Percentiles rank a stretch among this genome's conserved stretches.
These are phyloP conservation scores for Periconia macrospinosa DNA, from an alignment of 2,329 filamentous ascomycete species.

Conservation along the genomic window DNA sequence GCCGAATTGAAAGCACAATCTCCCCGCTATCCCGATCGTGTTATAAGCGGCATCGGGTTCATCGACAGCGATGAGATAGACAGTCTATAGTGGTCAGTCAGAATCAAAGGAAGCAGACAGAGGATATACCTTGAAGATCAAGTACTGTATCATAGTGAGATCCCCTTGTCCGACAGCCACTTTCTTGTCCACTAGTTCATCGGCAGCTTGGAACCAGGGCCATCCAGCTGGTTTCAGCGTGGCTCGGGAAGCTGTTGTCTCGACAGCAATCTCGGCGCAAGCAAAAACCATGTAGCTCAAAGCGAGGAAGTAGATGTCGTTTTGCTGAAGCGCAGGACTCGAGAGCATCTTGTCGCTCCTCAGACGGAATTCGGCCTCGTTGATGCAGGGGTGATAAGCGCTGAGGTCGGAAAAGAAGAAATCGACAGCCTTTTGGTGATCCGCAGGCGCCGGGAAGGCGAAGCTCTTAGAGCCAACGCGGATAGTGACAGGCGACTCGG, in stretches of 20 bases:
- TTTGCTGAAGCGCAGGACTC: slow-evolving; percentile 12
- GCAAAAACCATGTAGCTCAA: slow-evolving; percentile 36
- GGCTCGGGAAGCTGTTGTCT: slow-evolving; percentile 4
- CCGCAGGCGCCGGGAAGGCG: slow-evolving; percentile 20
- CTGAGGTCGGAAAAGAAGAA: slow-evolving; percentile 33
- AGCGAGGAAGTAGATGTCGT: slow-evolving; percentile 28
- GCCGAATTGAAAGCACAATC: slow-evolving; percentile 29
- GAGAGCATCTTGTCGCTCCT: slow-evolving; percentile 27
- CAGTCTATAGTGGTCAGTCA: slow-evolving; percentile 16
- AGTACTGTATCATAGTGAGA: slow-evolving; percentile 28
- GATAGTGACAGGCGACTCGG: slow-evolving; percentile 12
- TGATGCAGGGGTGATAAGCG: slow-evolving; percentile 30
- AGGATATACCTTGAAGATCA: slow-evolving; percentile 28
- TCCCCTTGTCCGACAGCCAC: slow-evolving; percentile 23
- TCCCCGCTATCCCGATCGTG: slow-evolving; percentile 31
- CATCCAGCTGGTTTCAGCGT: slow-evolving; percentile 24
- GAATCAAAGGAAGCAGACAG: background rate
- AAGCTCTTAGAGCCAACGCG: slow-evolving; percentile 20
- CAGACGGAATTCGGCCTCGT: slow-evolving; percentile 29
- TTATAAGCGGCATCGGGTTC: slow-evolving; percentile 31
- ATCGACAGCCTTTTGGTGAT: slow-evolving; percentile 27
- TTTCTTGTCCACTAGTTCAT: slow-evolving; percentile 29
- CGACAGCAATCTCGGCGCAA: slow-evolving; percentile 16
- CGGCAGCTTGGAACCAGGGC: slow-evolving; percentile 33
- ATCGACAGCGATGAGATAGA: slow-evolving; percentile 29